phyloP scores from a whole-genome alignment of 352 stramenopile species.

The Pythium dissimile region DNA sequence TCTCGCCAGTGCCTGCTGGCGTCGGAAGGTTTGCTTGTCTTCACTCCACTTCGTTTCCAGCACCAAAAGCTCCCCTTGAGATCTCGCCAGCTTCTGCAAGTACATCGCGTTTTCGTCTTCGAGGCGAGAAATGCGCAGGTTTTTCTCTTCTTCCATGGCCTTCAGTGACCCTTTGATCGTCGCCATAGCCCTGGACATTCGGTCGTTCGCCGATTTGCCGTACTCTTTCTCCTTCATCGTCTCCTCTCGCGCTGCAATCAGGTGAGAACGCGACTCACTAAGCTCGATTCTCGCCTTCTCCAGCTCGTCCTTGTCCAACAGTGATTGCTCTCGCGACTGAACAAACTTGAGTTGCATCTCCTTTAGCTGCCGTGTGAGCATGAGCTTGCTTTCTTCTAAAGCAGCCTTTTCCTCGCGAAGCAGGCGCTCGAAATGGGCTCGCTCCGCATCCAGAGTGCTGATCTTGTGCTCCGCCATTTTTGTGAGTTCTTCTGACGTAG shows the following conservation, averaged over 20 bases:
- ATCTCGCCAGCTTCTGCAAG: conserved; percentile 48
- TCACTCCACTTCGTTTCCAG: conserved; percentile 41
- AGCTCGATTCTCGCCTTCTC: conserved; percentile 51
- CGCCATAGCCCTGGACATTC: conserved; percentile 50
- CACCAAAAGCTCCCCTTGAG: conserved; percentile 55
- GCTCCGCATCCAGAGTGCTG: conserved; percentile 24
- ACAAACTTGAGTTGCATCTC: conserved; percentile 60
- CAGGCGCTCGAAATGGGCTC: conserved; percentile 32
- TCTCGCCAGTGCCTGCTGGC: conserved; percentile 25
- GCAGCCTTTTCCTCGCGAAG: conserved; percentile 28
- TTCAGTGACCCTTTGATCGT: conserved; percentile 61
- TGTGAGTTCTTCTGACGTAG: conserved; percentile 33
- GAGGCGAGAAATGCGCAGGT: conserved; percentile 38
- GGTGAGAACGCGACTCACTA: conserved; percentile 39
- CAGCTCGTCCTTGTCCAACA: conserved; percentile 62
- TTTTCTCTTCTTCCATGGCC: conserved; percentile 66
- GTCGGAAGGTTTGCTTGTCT: conserved; percentile 28
- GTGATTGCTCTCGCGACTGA: conserved; percentile 45
- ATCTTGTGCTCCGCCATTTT: conserved; percentile 40
- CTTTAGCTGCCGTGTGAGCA: conserved; percentile 51
- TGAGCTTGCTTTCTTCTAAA: conserved; percentile 47
- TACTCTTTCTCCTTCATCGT: conserved; percentile 54
- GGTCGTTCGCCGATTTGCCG: conserved; percentile 41
- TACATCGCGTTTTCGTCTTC: conserved; percentile 48
- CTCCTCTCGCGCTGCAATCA: conserved; percentile 47